These are phyloP conservation scores for Ustilago bromivora DNA, from an alignment of 1,284 basidiomycete species.

Conservation along the genomic window DNA sequence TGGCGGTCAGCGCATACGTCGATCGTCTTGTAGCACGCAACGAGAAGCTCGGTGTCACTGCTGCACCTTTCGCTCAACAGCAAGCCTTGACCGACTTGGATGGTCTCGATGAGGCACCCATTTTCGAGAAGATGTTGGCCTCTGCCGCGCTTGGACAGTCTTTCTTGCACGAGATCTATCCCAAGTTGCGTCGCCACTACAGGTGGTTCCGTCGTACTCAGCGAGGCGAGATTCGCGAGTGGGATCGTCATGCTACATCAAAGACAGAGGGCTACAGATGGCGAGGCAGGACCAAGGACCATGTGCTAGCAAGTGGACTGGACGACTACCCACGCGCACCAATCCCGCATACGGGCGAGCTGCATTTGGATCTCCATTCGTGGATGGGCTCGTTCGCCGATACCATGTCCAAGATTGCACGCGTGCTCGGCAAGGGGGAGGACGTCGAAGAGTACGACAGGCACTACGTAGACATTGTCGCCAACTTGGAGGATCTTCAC, in stretches of 20 bases:
- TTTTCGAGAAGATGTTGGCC: constrained; percentile 36
- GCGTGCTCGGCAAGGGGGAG: constrained; percentile 79
- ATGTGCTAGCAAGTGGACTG: constrained; percentile 92
- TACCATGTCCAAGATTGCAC: constrained; percentile 63
- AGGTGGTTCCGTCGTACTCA: constrained; percentile 95
- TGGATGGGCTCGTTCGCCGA: constrained; percentile 85
- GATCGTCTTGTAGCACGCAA: constrained; percentile 75
- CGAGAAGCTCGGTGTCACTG: constrained; percentile 31
- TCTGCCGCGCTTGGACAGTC: constrained; percentile 73
- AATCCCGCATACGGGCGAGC: constrained; percentile 86
- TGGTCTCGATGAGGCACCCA: constrained; percentile 22
- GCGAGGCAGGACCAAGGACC: constrained; percentile 87
- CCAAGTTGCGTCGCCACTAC: constrained; percentile 86
- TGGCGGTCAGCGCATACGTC: constrained; percentile 90
- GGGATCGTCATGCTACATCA: constrained; percentile 82
- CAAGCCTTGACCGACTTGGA: constrained; percentile 17
- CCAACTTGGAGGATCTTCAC: constrained; percentile 91
- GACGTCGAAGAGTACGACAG: constrained; percentile 81
- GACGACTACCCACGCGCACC: constrained; percentile 90
- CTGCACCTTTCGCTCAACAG: constrained; percentile 21
- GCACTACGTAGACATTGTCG: constrained; percentile 82
- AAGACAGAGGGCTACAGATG: constrained; percentile 90
- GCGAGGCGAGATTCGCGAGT: constrained; percentile 85
- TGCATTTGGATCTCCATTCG: constrained; percentile 89
- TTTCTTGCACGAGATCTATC: constrained; percentile 84